Percentiles rank a stretch among this genome's conserved stretches.
phyloP scores from a whole-genome alignment of 441 rosid genomes.

The Populus trichocarpa region DNA sequence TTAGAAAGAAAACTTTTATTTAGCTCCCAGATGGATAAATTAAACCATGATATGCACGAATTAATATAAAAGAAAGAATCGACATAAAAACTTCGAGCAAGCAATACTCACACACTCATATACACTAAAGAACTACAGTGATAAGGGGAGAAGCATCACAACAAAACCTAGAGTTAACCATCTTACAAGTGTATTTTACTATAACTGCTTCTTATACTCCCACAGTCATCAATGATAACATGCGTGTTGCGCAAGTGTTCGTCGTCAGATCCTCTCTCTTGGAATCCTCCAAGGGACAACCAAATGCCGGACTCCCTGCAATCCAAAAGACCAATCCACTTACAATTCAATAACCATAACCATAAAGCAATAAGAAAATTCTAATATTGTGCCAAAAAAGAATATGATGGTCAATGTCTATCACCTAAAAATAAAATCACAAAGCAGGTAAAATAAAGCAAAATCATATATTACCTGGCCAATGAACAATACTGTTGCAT shows the following conservation, averaged over 20 bases:
- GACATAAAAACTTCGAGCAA: background rate
- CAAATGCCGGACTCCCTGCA: slow-evolving; percentile 79
- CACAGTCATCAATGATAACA: slow-evolving; percentile 73
- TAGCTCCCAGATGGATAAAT: background rate
- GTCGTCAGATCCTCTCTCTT: slow-evolving; percentile 76
- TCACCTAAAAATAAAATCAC: background rate
- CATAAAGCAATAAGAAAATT: background rate
- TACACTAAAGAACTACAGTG: background rate
- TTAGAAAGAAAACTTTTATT: slow-evolving; percentile 3
- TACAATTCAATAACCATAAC: background rate
- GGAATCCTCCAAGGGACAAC: slow-evolving; percentile 96
- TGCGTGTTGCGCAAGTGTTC: slow-evolving; percentile 76
- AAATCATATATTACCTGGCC: slow-evolving; percentile 53
- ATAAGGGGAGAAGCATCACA: background rate
- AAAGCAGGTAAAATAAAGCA: background rate
- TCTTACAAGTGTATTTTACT: slow-evolving; percentile 82
- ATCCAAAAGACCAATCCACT: background rate
- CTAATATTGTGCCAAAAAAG: background rate
- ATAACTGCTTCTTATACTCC: slow-evolving; percentile 65
- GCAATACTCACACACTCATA: background rate
- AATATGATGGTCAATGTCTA: background rate
- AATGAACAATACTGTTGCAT: slow-evolving; percentile 81
- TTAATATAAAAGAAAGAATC: background rate
- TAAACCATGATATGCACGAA: background rate
- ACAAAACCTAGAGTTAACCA: background rate